Evolutionary conservation across 1,284 basidiomycete genomes (phyloP), one percentile per base, ranked within the genome.

Genomic region (Microbotryum scabiosae): DNA sequence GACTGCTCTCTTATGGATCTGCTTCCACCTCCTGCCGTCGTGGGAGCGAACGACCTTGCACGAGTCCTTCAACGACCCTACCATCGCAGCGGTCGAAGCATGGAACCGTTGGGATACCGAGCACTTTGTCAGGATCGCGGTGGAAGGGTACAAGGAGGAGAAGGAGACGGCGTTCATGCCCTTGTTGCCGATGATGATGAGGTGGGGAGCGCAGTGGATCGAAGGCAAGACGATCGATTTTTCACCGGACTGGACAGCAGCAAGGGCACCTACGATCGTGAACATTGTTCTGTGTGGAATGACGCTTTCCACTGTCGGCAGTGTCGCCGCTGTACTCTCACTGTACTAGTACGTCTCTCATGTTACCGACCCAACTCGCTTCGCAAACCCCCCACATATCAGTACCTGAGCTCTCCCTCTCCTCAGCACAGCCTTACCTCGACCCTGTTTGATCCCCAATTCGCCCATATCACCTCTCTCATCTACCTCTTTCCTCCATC

Each of bases 91-190:
- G 14, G n/a, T 64, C 51, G 51, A 90, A n/a, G 36, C 36, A 41
- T 41, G 36, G 36, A 41, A 41, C 36, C 83, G 91, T 64, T 97
- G 94, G 94, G 94, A 97, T 72, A 80, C 81, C 2, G 80, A 97
- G 62, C 86, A 97, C 75, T 97, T 91, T 73, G 70, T 77, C 1
- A 78, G 81, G 63, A 81, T 90, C 52, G 87, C 88, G 0, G 56
- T 64, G 21, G 67, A 78, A 16, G 75, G 82, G 20, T 88, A 94
- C 73, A 72, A 75, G 5, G 85, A 83, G 73, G 94, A 97, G 74
- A 82, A 96, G 71, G 81, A 88, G 69, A 87, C 88, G 78, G 94
- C 94, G 0, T 97, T 92, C 73, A 82, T 91, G 65, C 87, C 88
- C 2, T 89, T 84, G 1, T 75, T 82, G 52, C 81, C 86, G 5